phyloP scores from a whole-genome alignment of 192 early-diverging fungal genomes.

The Dimargaris cristalligena region DNA sequence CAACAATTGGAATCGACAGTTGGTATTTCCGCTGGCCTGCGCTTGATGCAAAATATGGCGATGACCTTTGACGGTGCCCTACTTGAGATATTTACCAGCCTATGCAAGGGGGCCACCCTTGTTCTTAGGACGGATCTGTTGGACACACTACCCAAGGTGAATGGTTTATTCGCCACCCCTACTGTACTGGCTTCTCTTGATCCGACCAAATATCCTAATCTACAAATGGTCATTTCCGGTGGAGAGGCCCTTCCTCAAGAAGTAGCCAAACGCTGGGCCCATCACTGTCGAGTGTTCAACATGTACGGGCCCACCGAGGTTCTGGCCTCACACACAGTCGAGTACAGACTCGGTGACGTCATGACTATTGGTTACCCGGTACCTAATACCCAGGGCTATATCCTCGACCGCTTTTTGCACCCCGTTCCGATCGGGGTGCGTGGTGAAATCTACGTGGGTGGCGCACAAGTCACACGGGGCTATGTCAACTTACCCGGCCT shows the following conservation, averaged over 20 bases:
- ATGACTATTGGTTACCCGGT: conserved; percentile 16
- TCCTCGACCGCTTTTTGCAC: conserved; percentile 14
- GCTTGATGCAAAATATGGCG: too few species aligned
- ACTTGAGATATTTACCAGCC: neutral
- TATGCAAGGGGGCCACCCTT: neutral
- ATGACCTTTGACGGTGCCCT: neutral
- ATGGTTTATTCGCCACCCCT: neutral
- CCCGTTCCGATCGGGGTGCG: conserved; percentile 18
- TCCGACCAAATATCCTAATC: neutral
- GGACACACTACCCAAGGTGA: neutral
- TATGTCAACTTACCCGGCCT: conserved; percentile 24
- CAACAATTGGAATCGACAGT: neutral
- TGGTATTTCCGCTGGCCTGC: neutral
- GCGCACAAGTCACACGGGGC: conserved; percentile 16
- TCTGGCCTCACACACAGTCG: neutral
- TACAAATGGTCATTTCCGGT: neutral
- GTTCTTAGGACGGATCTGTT: neutral
- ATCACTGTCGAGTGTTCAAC: neutral
- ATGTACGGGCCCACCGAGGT: conserved; percentile 9
- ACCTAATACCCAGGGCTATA: conserved; percentile 14
- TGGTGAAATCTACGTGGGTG: conserved; percentile 21
- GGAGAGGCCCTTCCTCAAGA: neutral
- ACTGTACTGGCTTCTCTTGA: neutral
- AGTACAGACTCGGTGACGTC: neutral
- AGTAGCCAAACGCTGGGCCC: neutral